Evolutionary conservation across 1,139 yeast genomes (phyloP).

Genomic region (Zygoascus sp.): DNA sequence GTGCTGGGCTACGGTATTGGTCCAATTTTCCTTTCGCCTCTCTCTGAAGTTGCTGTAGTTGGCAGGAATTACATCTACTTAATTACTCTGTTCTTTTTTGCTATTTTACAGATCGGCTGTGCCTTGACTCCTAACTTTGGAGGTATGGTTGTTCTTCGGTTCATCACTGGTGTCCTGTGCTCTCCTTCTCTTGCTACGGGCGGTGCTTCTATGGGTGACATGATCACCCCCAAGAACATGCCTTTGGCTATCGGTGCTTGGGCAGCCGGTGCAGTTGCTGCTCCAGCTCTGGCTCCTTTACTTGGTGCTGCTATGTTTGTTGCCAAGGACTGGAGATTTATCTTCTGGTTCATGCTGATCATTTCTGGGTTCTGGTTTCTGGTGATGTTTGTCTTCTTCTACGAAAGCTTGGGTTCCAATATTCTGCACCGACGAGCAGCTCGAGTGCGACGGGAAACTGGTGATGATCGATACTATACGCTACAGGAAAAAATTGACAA

Average conservation of each 20-base stretch:
- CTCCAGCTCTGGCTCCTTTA: conserved; percentile 64
- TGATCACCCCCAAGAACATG: conserved; percentile 21
- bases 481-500: conserved; percentile 21
- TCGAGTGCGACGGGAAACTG: conserved; percentile 45
- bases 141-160: conserved; percentile 55
- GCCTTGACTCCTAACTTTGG: conserved; percentile 48
- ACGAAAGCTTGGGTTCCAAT: conserved; percentile 49
- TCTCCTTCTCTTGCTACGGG: conserved; percentile 85
- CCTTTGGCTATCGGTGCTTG: conserved; percentile 39
- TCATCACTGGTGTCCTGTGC: conserved; percentile 74
- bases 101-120: conserved; percentile 49
- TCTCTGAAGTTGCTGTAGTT: conserved; percentile 47
- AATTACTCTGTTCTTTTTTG: conserved; percentile 49
- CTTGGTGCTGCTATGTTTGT: conserved; percentile 54
- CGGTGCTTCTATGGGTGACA: conserved; percentile 78
- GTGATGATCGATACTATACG: conserved; percentile 40
- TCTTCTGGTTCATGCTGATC: conserved; percentile 45
- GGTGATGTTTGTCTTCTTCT: conserved; percentile 39
- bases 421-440: conserved; percentile 46
- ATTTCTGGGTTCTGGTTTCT: conserved; percentile 38
- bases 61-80: conserved; percentile 56
- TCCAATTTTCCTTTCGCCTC: conserved; percentile 52
- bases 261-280: conserved; percentile 53
- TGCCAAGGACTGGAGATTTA: conserved; percentile 38
- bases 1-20: conserved; percentile 57